Base-by-base conservation (phyloP, 2,329 filamentous ascomycete species). In the Gaeumannomyces sp. region DNA sequence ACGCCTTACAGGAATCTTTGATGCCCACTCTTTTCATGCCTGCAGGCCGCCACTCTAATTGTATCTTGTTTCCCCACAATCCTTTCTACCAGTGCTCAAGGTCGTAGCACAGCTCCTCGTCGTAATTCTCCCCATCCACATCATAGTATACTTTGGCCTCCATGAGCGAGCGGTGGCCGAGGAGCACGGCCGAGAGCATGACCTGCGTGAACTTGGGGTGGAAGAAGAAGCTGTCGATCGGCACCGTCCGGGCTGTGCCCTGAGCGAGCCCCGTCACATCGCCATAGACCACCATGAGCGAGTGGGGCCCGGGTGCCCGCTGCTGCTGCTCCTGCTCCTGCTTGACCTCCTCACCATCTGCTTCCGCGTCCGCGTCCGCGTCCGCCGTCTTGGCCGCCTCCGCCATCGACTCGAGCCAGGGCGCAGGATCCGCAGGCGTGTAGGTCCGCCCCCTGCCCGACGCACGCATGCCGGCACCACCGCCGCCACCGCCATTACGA, bases 171-270 rank as follows among this genome's bases (percentile, higher is more conserved):
- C 57, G 56, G n/a, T 59, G 56, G n/a, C 62, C 62, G 13, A 64
- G 33, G 27, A 64, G 19, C 33, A 64, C 62, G 33, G 62, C 56
- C 2, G 62, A 58, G 27, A 64, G 62, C 56, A 64, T 58, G 56
- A 64, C 16, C 27, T 50, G 56, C 57, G 62, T 45, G 29, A 64
- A 60, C 35, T 45, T 60, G 0, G 62, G 50, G 16, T 64, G 28
- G 58, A 64, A 64, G 27, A 64, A 64, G 62, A 64, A 64, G 8
- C 28, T n/a, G 62, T 64, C 57, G 25, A 64, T 35, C 5, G 62
- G 62, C 29, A 64, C 57, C 27, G 31, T 29, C 11, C 22, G 28
- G 2, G 31, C 31, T 14, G 31, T 56, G 28, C 45, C 62, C 45
- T 57, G 28, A 2, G 31, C 28, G 29, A 59, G 29, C 22, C 57